Evolutionary conservation across 208 protist species (phyloP).

Genomic region (Zelonia costaricensis): DNA sequence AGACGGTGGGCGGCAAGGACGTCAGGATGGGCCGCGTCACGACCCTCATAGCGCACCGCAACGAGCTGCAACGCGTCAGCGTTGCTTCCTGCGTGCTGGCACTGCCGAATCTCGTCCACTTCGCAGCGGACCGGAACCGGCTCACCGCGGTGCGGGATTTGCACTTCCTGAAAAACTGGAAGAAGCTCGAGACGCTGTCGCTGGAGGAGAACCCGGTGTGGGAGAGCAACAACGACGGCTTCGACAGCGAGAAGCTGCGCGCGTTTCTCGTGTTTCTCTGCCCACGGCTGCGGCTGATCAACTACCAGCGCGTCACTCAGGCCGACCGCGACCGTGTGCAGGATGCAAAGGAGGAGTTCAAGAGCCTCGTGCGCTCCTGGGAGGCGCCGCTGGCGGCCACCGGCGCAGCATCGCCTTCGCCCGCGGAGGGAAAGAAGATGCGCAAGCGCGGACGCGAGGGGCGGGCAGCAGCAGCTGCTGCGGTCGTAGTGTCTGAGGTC

Average conservation of each 20-base stretch:
- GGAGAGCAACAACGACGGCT: slow-evolving; percentile 41
- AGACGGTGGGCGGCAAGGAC: slow-evolving; percentile 12
- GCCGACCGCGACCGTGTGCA: slow-evolving; percentile 36
- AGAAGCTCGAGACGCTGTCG: slow-evolving; percentile 69
- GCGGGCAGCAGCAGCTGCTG: slow-evolving; percentile 32
- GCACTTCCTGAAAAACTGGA: slow-evolving; percentile 73
- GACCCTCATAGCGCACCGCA: slow-evolving; percentile 80
- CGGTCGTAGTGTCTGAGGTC: background rate
- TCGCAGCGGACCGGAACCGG: slow-evolving; percentile 77
- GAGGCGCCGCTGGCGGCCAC: slow-evolving; percentile 12
- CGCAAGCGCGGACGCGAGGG: slow-evolving; percentile 81
- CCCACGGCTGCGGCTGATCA: slow-evolving; percentile 78
- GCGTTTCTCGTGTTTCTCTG: slow-evolving; percentile 85
- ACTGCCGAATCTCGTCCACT: slow-evolving; percentile 72
- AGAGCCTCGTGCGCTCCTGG: slow-evolving; percentile 36
- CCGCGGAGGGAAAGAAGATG: slow-evolving; percentile 45
- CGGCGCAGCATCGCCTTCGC: background rate
- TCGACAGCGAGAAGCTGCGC: slow-evolving; percentile 47
- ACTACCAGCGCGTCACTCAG: slow-evolving; percentile 83
- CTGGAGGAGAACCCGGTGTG: slow-evolving; percentile 75
- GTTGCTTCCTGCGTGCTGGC: slow-evolving; percentile 64
- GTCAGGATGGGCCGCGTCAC: slow-evolving; percentile 55
- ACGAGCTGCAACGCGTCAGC: slow-evolving; percentile 79
- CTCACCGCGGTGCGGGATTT: slow-evolving; percentile 58
- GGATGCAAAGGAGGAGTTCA: slow-evolving; percentile 38